A percentile compares a stretch with the other conserved stretches of the same genome.
Evolutionary conservation across 2,329 filamentous ascomycete species (phyloP).

Genomic region (Alternaria rosae): DNA sequence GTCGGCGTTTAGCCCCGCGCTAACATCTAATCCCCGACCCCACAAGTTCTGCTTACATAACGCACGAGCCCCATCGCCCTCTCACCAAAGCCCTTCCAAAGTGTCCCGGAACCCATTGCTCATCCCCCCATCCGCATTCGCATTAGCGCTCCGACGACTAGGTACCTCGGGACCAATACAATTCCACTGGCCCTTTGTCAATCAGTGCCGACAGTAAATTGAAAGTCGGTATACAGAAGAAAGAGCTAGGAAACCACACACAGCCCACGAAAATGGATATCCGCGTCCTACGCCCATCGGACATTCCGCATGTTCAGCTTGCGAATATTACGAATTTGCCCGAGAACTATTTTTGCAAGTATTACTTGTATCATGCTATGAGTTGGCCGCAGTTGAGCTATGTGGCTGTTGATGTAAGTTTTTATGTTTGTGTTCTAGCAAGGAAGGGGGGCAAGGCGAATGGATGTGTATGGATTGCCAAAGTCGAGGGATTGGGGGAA

Average conservation of each 20-base stretch:
- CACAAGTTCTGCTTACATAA: constrained; percentile 18
- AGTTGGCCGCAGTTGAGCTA: constrained; percentile 98
- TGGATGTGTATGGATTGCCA: too few relatives aligned
- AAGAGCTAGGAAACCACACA: constrained; percentile 4
- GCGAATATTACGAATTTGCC: constrained; percentile 99
- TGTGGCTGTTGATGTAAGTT: constrained; percentile 81
- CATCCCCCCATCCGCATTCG: constrained; percentile 1
- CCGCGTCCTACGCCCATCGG: constrained; percentile 79
- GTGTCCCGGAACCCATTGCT: neutral
- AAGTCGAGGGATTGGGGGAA: too few relatives aligned
- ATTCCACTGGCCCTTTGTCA: neutral
- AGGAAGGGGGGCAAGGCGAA: too few relatives aligned
- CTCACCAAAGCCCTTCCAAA: constrained; percentile 4
- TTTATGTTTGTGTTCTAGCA: neutral
- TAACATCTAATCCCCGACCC: constrained; percentile 11
- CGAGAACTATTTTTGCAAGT: constrained; percentile 99
- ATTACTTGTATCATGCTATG: constrained; percentile 98
- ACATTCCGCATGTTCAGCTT: constrained; percentile 93
- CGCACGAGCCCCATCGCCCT: constrained; percentile 15
- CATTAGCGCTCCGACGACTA: constrained; percentile 1
- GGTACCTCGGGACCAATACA: neutral
- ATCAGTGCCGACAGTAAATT: neutral
- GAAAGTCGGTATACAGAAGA: neutral
- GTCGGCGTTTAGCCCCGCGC: constrained; percentile 7
- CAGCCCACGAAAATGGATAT: constrained; percentile 74